A percentile compares a stretch with the other conserved stretches of the same genome.
These are phyloP conservation scores for Coelastrella sp. DNA, from an alignment of 139 green algal genomes.

Conservation along the genomic window DNA sequence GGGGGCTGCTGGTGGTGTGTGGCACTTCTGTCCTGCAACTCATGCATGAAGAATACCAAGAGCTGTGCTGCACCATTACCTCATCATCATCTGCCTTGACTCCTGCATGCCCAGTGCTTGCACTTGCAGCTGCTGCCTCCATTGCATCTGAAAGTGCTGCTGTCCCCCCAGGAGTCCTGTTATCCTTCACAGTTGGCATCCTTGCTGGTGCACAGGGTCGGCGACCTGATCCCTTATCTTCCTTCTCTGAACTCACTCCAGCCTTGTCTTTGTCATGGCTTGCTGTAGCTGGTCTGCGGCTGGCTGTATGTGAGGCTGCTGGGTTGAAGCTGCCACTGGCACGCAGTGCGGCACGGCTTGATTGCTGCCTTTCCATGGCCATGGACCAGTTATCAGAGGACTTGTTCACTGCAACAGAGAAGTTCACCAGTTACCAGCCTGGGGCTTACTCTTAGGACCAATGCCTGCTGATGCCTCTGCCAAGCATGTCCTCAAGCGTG, in stretches of 20 bases:
- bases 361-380: constrained; percentile 34
- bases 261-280: constrained; percentile 2
- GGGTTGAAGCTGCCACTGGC: constrained; percentile 46
- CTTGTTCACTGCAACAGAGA: constrained; percentile 25
- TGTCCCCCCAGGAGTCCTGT: background rate
- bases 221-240: background rate
- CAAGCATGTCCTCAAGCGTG: too few species aligned
- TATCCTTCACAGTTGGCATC: constrained; percentile 3
- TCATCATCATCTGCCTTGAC: constrained; percentile 31
- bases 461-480: too few species aligned
- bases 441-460: too few species aligned
- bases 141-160: constrained; percentile 9
- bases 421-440: background rate
- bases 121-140: background rate
- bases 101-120: background rate
- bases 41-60: too few species aligned
- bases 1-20: background rate
- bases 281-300: background rate
- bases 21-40: background rate
- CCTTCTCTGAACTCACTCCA: constrained; percentile 17
- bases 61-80: too few species aligned
- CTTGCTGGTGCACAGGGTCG: constrained; percentile 32
- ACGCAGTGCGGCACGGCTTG: constrained; percentile 1
- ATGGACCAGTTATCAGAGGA: constrained; percentile 41
- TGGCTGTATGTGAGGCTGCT: background rate